A percentile compares a stretch with the other conserved stretches of the same genome.
Conservation (phyloP, 2,329 filamentous ascomycete genomes). For the Alternaria brassicae region DNA sequence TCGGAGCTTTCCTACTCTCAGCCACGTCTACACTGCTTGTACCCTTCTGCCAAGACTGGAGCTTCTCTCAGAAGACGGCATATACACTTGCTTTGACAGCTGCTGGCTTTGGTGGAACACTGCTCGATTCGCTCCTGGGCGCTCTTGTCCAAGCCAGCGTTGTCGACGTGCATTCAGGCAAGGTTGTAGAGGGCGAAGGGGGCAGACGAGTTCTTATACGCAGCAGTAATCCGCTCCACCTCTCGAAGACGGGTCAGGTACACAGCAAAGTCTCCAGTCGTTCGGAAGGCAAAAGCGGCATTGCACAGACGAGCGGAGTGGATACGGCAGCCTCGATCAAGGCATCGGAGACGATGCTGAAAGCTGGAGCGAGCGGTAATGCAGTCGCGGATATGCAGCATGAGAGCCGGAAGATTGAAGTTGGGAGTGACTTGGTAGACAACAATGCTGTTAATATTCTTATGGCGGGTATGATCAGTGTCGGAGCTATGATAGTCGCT, state of each 20-base stretch:
- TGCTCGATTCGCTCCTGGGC: conserved; percentile 88
- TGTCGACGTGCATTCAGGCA: conserved; percentile 80
- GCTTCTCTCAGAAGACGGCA: conserved; percentile 26
- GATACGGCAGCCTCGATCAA: conserved; percentile 25
- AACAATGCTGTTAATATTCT: conserved; percentile 96
- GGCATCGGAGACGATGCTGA: conserved; percentile 45
- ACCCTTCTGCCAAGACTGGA: conserved; percentile 67
- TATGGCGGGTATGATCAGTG: conserved; percentile 84
- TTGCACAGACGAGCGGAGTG: conserved; percentile 45
- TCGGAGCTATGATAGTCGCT: conserved; percentile 71
- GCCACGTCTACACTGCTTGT: conserved; percentile 71
- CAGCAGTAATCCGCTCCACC: conserved; percentile 38
- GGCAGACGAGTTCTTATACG: conserved; percentile 64
- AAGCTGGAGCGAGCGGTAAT: conserved; percentile 31
- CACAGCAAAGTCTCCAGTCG: conserved; percentile 54
- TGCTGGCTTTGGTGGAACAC: conserved; percentile 79
- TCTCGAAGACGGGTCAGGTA: conserved; percentile 41
- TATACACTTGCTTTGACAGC: conserved; percentile 65
- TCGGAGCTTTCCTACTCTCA: conserved; percentile 75
- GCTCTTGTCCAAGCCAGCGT: conserved; percentile 87
- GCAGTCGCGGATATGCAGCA: conserved; percentile 47
- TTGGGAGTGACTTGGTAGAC: conserved; percentile 76
- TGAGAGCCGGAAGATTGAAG: conserved; percentile 64
- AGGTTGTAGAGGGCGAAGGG: conserved; percentile 86
- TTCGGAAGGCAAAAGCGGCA: conserved; percentile 46